Conservation (phyloP, 305 asterid species). For the Rubia peregrina region DNA sequence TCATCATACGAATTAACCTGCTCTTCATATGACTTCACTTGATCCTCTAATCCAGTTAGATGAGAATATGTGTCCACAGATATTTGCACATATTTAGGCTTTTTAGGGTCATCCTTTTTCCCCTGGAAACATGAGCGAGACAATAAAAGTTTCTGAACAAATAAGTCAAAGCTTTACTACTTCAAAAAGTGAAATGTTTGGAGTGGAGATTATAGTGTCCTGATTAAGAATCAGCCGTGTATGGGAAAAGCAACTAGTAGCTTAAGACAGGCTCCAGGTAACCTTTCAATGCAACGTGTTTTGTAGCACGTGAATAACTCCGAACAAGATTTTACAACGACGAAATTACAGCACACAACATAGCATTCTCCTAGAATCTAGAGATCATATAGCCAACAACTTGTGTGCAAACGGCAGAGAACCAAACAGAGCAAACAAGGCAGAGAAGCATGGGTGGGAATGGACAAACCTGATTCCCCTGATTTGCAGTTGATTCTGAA, state of each 20-base stretch:
- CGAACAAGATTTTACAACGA: not conserved
- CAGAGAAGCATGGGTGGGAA: not conserved
- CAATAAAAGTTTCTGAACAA: constrained; percentile 7
- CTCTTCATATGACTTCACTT: constrained; percentile 50
- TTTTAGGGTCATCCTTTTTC: constrained; percentile 57
- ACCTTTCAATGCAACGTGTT: not conserved
- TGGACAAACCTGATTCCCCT: constrained; percentile 48
- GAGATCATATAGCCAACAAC: not conserved
- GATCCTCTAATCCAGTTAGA: constrained; percentile 88
- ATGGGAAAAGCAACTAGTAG: not conserved
- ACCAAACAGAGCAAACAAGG: not conserved
- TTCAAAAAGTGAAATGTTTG: not conserved
- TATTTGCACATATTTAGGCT: constrained; percentile 88
- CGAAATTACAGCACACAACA: not conserved
- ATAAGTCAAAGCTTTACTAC: constrained; percentile 4
- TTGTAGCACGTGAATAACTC: not conserved
- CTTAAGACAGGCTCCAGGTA: not conserved
- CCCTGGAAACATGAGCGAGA: constrained; percentile 28
- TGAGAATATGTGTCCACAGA: constrained; percentile 86
- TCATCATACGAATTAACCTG: constrained; percentile 39
- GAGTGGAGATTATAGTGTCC: not conserved
- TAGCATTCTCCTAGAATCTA: not conserved
- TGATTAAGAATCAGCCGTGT: not conserved
- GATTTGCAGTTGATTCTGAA: constrained; percentile 38
- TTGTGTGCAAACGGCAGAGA: not conserved